Evolutionary conservation across 805 yeast species (phyloP).

Genomic region (Nakazawaea ishiwadae): DNA sequence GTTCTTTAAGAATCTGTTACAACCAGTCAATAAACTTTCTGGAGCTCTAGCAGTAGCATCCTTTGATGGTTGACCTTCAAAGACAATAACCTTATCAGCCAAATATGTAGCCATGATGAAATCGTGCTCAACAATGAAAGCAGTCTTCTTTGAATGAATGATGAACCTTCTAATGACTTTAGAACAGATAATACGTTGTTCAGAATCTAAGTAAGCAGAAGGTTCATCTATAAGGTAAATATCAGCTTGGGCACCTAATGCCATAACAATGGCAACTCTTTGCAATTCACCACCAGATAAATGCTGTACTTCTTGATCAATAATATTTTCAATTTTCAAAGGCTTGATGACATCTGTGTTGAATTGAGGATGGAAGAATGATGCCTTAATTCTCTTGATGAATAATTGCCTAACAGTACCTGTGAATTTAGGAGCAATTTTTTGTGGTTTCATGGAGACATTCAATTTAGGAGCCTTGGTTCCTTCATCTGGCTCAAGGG

Average conservation of each 20-base stretch:
- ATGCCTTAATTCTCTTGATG: slow-evolving; percentile 92
- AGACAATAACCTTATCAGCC: slow-evolving; percentile 98
- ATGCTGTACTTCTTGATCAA: slow-evolving; percentile 97
- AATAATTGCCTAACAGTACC: slow-evolving; percentile 98
- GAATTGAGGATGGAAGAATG: slow-evolving; percentile 94
- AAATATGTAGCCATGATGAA: slow-evolving; percentile 99
- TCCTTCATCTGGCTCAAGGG: slow-evolving; percentile 80
- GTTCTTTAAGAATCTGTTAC: slow-evolving; percentile 94
- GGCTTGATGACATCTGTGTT: slow-evolving; percentile 98
- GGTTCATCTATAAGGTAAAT: slow-evolving; percentile 98
- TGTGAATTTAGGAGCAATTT: slow-evolving; percentile 96
- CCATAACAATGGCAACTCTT: slow-evolving; percentile 95
- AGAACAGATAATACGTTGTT: slow-evolving; percentile 98
- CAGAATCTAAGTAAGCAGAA: slow-evolving; percentile 97
- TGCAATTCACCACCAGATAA: slow-evolving; percentile 99
- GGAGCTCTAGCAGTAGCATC: slow-evolving; percentile 84
- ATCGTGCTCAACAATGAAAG: slow-evolving; percentile 99
- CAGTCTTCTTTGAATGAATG: slow-evolving; percentile 95
- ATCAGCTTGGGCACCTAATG: slow-evolving; percentile 93
- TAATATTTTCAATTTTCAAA: slow-evolving; percentile 84
- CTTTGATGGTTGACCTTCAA: slow-evolving; percentile 91
- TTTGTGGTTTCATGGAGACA: slow-evolving; percentile 98
- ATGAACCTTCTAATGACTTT: slow-evolving; percentile 97
- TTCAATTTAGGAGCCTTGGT: slow-evolving; percentile 78
- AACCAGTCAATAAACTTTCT: slow-evolving; percentile 92